Conservation (phyloP, 306 rosid species). For the Medicago truncatula region MtrunA17r5.0-ANR NC_053048.1:25298001-25298500, state of each 20-base stretch:
- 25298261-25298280: not conserved
- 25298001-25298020: conserved; percentile 73
- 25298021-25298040: conserved; percentile 92
- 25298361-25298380: conserved; percentile 79
- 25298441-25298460: conserved; percentile 88
- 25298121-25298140: not conserved
- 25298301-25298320: conserved; percentile 35
- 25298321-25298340: conserved; percentile 66
- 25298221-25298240: conserved; percentile 67
- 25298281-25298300: conserved; percentile 5
- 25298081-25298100: conserved; percentile 5
- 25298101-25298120: not conserved
- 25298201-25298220: conserved; percentile 77
- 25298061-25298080: conserved; percentile 62
- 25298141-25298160: conserved; percentile 68
- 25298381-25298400: conserved; percentile 92
- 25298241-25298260: not conserved
- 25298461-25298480: conserved; percentile 91
- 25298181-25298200: conserved; percentile 62
- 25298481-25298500: conserved; percentile 83
- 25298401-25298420: conserved; percentile 88
- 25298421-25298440: conserved; percentile 85
- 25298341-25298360: conserved; percentile 93
- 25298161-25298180: conserved; percentile 80
- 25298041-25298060: conserved; percentile 89